Base-by-base conservation (phyloP, 768 basidiomycete species). In the Lepiota brunneoincarnata region DNA sequence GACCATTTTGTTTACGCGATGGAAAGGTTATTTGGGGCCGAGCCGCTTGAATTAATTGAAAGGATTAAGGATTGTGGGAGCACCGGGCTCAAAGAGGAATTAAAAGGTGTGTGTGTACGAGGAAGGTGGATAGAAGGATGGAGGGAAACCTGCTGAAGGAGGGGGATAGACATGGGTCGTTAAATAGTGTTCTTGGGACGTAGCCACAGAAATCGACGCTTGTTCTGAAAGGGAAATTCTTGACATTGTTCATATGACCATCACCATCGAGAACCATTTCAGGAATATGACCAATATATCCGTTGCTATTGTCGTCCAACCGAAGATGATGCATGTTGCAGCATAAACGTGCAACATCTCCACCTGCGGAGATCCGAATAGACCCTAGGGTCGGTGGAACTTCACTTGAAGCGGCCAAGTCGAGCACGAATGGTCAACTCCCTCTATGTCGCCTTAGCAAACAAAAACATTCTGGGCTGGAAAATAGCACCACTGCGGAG, bases 1-100 rank as follows among this genome's bases (percentile, higher is more conserved):
- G 24, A 55, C 58, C 55, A 55, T 31, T 31, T 31, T 31, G 31
- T 31, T 31, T 31, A 31, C n/a, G n/a, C n/a, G 31, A 9, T 9
- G 7, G 11, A 2, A 4, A 31, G 31, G n/a, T n/a, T n/a, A 49
- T 41, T 55, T 52, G 40, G 54, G 48, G 39, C 46, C 50, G 38
- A 55, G 54, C 15, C 20, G 31, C 31, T 31, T 31, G 11, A 10
- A 54, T 23, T 44, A 31, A 43, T 17, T 37, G 14, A 31, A 55
- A 42, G 20, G 37, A 45, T 43, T 41, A 12, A 49, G 48, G 53
- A 60, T 31, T 45, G 31, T 21, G 41, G 31, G 49, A 67, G 68
- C 68, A 64, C 70, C 64, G 26, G 72, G 68, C 70, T 69, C 61
- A 47, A 51, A 44, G 24, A 45, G 15, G 44, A 36, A 47, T 48